A percentile compares a stretch with the other conserved stretches of the same genome.
Conservation (phyloP, 2,329 filamentous ascomycete species). For the Ceratocystis harringtonii region DNA sequence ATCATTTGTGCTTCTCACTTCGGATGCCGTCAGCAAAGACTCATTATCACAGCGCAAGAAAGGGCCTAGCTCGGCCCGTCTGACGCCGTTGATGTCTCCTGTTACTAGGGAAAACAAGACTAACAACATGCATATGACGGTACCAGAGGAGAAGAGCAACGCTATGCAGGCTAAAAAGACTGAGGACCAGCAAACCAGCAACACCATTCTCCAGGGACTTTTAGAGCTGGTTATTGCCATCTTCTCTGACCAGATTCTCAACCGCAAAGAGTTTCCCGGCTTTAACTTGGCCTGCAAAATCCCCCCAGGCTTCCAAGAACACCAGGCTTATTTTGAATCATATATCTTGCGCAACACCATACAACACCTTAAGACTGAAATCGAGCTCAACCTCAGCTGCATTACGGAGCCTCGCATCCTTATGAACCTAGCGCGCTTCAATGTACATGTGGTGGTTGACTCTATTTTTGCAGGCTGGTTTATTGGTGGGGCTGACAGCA, state of each 20-base stretch:
- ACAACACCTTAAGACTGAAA: constrained; percentile 49
- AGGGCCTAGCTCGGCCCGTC: constrained; percentile 41
- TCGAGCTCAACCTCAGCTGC: constrained; percentile 56
- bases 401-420: constrained; percentile 70
- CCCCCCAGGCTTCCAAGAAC: constrained; percentile 83
- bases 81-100: constrained; percentile 46
- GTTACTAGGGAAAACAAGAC: neutral
- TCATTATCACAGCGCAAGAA: constrained; percentile 6
- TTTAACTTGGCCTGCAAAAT: constrained; percentile 76
- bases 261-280: constrained; percentile 78
- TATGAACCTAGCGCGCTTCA: constrained; percentile 72
- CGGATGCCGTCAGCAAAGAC: constrained; percentile 26
- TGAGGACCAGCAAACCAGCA: constrained; percentile 41
- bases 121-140: neutral
- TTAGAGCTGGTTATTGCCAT: constrained; percentile 64
- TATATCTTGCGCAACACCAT: constrained; percentile 68
- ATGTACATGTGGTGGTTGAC: constrained; percentile 60
- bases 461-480: constrained; percentile 96
- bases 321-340: constrained; percentile 90
- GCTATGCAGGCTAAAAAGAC: constrained; percentile 24
- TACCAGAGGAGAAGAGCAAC: neutral
- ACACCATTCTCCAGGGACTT: constrained; percentile 59
- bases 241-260: constrained; percentile 73
- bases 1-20: constrained; percentile 77
- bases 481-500: constrained; percentile 65